phyloP scores from a whole-genome alignment of 2,329 filamentous ascomycete genomes.

The Fusarium brachygibbosum region DNA sequence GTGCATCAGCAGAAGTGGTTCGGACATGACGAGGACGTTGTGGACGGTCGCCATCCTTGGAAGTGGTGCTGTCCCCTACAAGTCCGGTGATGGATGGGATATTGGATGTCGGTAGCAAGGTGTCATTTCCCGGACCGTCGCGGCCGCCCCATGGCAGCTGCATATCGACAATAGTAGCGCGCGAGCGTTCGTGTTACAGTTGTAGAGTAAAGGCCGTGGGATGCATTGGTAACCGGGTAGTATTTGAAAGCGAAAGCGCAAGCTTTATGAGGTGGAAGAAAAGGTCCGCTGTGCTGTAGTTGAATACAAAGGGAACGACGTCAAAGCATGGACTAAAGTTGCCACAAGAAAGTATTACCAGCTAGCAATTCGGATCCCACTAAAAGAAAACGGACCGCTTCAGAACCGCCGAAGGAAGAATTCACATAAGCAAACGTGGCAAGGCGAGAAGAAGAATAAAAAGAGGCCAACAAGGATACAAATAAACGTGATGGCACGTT shows the following conservation, averaged over 20 bases:
- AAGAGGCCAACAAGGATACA: constrained; percentile 36
- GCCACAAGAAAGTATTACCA: constrained; percentile 20
- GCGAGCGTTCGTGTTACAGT: constrained; percentile 37
- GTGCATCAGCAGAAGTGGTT: constrained; percentile 68
- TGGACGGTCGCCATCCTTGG: constrained; percentile 46
- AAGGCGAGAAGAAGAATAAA: constrained; percentile 27
- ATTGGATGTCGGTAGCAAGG: constrained; percentile 54
- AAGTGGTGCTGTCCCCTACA: constrained; percentile 46
- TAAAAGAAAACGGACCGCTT: constrained; percentile 27
- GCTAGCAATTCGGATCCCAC: constrained; percentile 26
- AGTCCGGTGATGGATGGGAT: constrained; percentile 53
- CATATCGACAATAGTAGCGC: constrained; percentile 50
- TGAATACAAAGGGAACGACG: constrained; percentile 27
- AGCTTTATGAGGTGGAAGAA: constrained; percentile 44
- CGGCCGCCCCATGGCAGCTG: constrained; percentile 56
- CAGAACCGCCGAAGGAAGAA: constrained; percentile 18
- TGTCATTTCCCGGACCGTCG: constrained; percentile 50
- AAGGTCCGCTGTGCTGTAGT: constrained; percentile 9
- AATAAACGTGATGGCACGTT: constrained; percentile 30
- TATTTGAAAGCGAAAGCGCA: constrained; percentile 39
- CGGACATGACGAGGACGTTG: constrained; percentile 57
- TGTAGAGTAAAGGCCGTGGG: constrained; percentile 32
- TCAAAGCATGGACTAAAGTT: constrained; percentile 36
- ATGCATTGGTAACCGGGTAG: constrained; percentile 41
- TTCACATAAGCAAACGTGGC: constrained; percentile 31